Percentiles rank a stretch among this genome's conserved stretches.
Conservation (phyloP, 148 eudicot genomes). For the Rhododendron vialii region DNA sequence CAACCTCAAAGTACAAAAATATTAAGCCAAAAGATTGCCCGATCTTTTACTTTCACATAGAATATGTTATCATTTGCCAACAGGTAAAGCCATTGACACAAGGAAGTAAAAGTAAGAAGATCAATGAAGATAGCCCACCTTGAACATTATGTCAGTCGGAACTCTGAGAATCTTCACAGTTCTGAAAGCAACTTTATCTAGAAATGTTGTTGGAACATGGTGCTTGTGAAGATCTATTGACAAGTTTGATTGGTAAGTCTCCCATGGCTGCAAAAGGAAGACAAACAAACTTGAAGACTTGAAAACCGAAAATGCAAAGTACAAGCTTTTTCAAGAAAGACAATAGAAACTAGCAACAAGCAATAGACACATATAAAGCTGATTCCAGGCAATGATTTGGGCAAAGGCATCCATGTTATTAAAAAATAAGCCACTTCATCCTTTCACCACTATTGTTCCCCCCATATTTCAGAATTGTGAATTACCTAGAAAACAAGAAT, state of each 20-base stretch:
- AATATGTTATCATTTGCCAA: background rate
- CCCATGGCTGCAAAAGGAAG: conserved; percentile 63
- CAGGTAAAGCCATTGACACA: background rate
- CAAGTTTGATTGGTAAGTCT: conserved; percentile 57
- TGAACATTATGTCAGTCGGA: conserved; percentile 72
- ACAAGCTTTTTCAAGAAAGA: background rate
- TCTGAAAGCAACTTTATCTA: conserved; percentile 68
- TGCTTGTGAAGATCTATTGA: conserved; percentile 70
- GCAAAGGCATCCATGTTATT: background rate
- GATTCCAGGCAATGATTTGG: background rate
- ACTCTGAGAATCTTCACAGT: conserved; percentile 76
- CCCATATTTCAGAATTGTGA: background rate
- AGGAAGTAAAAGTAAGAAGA: background rate
- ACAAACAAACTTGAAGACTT: background rate
- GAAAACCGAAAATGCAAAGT: background rate
- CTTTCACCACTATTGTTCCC: background rate
- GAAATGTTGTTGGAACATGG: conserved; percentile 71
- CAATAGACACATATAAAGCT: background rate
- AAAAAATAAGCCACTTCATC: background rate
- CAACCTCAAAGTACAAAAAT: background rate
- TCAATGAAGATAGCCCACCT: conserved; percentile 29
- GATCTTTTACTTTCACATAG: background rate
- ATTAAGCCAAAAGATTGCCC: background rate
- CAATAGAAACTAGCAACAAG: background rate
- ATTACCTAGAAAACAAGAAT: background rate